Evolutionary conservation across 352 stramenopile genomes (phyloP).

Genomic region (Phytopythium litorale): DNA sequence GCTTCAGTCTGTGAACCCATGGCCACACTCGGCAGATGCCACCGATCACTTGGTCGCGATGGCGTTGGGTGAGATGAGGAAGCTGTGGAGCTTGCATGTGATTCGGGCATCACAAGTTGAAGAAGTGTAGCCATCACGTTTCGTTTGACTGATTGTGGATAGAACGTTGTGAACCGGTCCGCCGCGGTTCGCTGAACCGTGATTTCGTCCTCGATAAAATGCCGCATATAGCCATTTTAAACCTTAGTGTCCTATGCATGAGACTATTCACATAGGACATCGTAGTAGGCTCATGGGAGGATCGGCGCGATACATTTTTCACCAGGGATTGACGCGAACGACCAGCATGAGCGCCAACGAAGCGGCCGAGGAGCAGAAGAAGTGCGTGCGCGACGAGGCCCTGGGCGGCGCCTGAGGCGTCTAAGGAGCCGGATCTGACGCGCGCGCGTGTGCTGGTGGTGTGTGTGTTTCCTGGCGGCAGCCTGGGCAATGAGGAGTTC

Average conservation of each 20-base stretch:
- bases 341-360: slow-evolving; percentile 34
- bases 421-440: background rate
- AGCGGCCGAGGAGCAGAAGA: slow-evolving; percentile 62
- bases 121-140: background rate
- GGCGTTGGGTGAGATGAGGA: no score
- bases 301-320: background rate
- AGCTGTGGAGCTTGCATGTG: no score
- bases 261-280: background rate
- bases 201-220: background rate
- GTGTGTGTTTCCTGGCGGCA: slow-evolving; percentile 11
- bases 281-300: background rate
- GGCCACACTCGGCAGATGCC: no score
- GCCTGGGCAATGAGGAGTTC: slow-evolving; percentile 82
- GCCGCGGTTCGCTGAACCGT: background rate
- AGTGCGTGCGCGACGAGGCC: slow-evolving; percentile 24
- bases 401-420: background rate
- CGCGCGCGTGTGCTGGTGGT: background rate
- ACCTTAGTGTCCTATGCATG: accelerated
- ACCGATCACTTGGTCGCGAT: no score
- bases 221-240: background rate
- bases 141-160: slow-evolving; percentile 24
- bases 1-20: no score
- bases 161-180: slow-evolving; percentile 1
- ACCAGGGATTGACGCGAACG: background rate
- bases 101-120: slow-evolving; percentile 1